Base-by-base conservation (phyloP, 345 rosid genomes). In the Leavenworthia alabamica region DNA sequence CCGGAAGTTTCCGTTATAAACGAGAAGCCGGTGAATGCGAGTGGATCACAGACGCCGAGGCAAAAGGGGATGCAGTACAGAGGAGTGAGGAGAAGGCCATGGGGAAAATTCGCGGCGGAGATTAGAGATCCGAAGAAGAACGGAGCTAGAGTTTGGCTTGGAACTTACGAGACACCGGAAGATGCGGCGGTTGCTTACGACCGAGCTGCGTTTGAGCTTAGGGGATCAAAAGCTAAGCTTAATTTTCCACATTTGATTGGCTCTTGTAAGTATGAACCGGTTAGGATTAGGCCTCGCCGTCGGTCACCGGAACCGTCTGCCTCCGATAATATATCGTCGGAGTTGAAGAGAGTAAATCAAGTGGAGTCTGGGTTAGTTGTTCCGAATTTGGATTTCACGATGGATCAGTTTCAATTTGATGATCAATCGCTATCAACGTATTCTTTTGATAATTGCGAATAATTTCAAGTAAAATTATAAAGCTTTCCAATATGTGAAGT, bases 81-180 rank as follows among this genome's bases (percentile, higher is more conserved):
- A 12, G 78, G 78, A 3, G 80, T 70, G 49, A 67, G 83, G 77
- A 73, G 78, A 40, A 60, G 94, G 54, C 86, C 88, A 4, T 82
- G 88, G 94, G 90, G 94, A 40, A 83, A 79, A 48, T 83, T 67
- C 41, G 88, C 86, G 27, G 90, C 90, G 19, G 90, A 83, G 82
- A 79, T 86, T 0, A 76, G 87, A 26, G 88, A 79, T 44, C 86
- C 85, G 13, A 81, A 81, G 72, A 82, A 71, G 67, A 84, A 81
- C 13, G 89, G 90, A 1, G 78, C 86, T 0, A 81, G 90, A 49
- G 59, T 62, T 46, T 86, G 95, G 95, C 86, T 84, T 0, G 88
- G 90, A 44, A 84, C 88, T 1, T 82, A 84, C 64, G 81, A 77
- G 75, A 76, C 69, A 11, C 76, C 86, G 0, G 81, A 82, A 62